Conservation (phyloP, 257 asterid genomes). For the Agastache rugosa region DNA sequence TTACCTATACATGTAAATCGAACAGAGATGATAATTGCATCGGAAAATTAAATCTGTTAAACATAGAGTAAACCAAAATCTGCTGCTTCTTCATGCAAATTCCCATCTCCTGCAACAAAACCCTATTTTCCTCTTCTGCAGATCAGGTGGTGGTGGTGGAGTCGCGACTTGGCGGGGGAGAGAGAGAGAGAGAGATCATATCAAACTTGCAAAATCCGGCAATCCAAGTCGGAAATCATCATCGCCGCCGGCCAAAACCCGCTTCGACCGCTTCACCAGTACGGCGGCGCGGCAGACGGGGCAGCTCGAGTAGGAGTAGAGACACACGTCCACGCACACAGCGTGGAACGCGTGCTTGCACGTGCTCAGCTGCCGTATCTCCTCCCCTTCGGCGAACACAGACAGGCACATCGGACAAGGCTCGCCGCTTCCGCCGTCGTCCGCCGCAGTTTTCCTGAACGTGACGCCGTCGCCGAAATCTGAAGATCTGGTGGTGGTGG, state of each 20-base stretch:
- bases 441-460: conserved; percentile 43
- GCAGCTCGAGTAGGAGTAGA: conserved; percentile 57
- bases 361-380: conserved; percentile 49
- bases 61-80: too few relatives aligned
- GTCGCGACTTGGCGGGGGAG: too few relatives aligned
- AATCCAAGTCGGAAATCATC: conserved; percentile 59
- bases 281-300: conserved; percentile 75
- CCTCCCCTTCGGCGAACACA: conserved; percentile 62
- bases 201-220: conserved; percentile 60
- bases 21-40: too few relatives aligned
- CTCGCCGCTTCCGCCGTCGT: background rate
- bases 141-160: too few relatives aligned
- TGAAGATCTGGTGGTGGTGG: too few relatives aligned
- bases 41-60: too few relatives aligned
- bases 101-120: too few relatives aligned
- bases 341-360: conserved; percentile 67
- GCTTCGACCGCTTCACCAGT: conserved; percentile 40
- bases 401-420: conserved; percentile 75
- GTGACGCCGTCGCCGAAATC: too few relatives aligned
- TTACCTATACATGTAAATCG: too few relatives aligned
- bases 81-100: too few relatives aligned
- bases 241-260: conserved; percentile 27
- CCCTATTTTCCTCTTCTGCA: too few relatives aligned
- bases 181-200: conserved; percentile 36
- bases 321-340: conserved; percentile 71